Conservation (phyloP, 495 filamentous ascomycete species). For the Podospora tetraspora region DNA sequence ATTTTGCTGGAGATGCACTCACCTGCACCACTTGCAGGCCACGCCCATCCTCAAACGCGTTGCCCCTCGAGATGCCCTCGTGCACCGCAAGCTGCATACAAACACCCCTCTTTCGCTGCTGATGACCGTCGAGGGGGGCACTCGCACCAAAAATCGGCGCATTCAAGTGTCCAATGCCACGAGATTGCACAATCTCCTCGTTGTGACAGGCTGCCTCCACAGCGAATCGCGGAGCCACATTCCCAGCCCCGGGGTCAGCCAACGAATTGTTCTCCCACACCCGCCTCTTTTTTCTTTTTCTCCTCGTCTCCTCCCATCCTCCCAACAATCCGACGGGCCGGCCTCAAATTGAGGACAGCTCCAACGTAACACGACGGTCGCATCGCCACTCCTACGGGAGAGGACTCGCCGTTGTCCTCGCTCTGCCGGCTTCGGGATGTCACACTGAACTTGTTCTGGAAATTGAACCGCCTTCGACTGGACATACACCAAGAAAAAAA, state of each 20-base stretch:
- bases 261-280: conserved; percentile 17
- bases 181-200: conserved; percentile 23
- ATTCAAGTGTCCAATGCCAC: conserved; percentile 24
- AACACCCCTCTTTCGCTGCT: conserved; percentile 10
- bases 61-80: conserved; percentile 9
- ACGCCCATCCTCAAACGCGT: neutral
- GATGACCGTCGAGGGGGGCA: neutral
- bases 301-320: neutral
- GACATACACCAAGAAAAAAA: neutral
- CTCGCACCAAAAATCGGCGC: neutral
- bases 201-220: conserved; percentile 26
- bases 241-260: conserved; percentile 14
- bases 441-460: neutral
- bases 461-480: conserved; percentile 1
- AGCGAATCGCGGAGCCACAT: conserved; percentile 30
- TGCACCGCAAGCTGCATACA: conserved; percentile 11
- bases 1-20: neutral
- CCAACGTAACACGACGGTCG: neutral
- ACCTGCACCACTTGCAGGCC: neutral
- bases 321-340: neutral
- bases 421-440: neutral
- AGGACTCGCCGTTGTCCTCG: neutral
- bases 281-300: neutral
- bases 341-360: neutral
- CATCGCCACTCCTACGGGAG: neutral